Percentiles rank a stretch among this genome's conserved stretches.
phyloP scores from a whole-genome alignment of 1,139 yeast species.

The Lodderomyces margitis region DNA sequence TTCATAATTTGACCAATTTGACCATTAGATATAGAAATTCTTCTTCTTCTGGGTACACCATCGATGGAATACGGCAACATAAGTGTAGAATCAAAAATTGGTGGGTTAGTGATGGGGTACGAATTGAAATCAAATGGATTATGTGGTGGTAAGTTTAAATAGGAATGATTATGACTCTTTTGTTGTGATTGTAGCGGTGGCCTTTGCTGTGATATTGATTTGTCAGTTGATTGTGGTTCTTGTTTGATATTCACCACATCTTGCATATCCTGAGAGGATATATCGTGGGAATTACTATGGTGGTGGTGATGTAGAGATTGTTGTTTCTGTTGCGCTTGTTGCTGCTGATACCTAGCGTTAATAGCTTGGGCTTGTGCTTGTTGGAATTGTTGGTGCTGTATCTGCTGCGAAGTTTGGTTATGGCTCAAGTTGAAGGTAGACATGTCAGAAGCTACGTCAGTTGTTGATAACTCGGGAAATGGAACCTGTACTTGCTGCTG shows the following conservation, averaged over 20 bases:
- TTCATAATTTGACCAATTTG: slow-evolving; percentile 68
- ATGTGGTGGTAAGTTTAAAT: slow-evolving; percentile 18
- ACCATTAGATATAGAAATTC: slow-evolving; percentile 74
- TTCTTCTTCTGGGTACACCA: slow-evolving; percentile 52
- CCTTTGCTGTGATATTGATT: neutral
- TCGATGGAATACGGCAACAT: slow-evolving; percentile 40
- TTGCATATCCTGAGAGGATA: neutral
- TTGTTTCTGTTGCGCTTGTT: slow-evolving; percentile 5
- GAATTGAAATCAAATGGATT: slow-evolving; percentile 43
- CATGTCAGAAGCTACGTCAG: neutral
- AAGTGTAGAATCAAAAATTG: slow-evolving; percentile 57
- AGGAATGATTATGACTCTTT: neutral
- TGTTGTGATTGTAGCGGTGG: slow-evolving; percentile 1
- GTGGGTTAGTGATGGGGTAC: slow-evolving; percentile 66
- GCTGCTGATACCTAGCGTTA: neutral
- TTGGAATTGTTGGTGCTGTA: slow-evolving; percentile 4
- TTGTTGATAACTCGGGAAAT: slow-evolving; percentile 2
- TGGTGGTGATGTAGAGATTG: slow-evolving; percentile 4
- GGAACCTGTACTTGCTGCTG: neutral
- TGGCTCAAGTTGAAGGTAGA: neutral
- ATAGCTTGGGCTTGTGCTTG: neutral
- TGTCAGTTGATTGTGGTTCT: slow-evolving; percentile 3
- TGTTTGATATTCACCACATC: slow-evolving; percentile 1
- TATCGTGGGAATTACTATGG: neutral
- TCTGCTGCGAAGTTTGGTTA: slow-evolving; percentile 1